Base-by-base conservation (phyloP, 2,329 filamentous ascomycete genomes). In the Penicillium aurantiogriseum region DNA sequence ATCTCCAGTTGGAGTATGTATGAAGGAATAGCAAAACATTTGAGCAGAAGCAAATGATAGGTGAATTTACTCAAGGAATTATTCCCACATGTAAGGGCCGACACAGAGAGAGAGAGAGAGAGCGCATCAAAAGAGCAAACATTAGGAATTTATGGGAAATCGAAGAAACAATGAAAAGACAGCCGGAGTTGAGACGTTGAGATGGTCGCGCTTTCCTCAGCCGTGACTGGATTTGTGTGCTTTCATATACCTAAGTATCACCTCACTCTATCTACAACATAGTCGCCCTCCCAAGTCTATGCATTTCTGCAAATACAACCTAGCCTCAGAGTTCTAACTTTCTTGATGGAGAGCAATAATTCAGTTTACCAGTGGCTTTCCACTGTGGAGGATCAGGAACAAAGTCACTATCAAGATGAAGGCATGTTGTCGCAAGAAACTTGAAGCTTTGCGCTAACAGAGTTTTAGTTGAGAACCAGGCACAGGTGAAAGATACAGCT, bases 321-420 rank as follows among this genome's bases (percentile, higher is more conserved):
- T n/a, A 25, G 13, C 19, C 11, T 15, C 21, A 27, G n/a, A 39
- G n/a, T 36, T 25, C 8, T 8, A 21, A 5, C 17, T 27, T 25
- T 11, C 13, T 23, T 27, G 6, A 63, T 63, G 58, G 52, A 57
- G 11, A 19, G 10, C 5, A 39, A 54, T 17, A 21, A 15, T 36
- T 23, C 40, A 42, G 63, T 67, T n/a, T 45, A 63, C 4, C 58
- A 40, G 42, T 67, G 64, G 64, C 45, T 67, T 44, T 52, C 55
- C 31, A 54, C 31, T 13, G 49, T 64, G 43, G 21, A 52, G 13
- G 15, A 43, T 3, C 42, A 33, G 3, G 27, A 45, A n/a, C 54
- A 35, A 15, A 23, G 21, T 35, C 7, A n/a, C 10, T 3, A 39
- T 5, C 40, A 52, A 21, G 40, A 56, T 48, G 39, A 4, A 51